phyloP scores from a whole-genome alignment of 2,329 filamentous ascomycete genomes.

The Monosporascus ibericus region DNA sequence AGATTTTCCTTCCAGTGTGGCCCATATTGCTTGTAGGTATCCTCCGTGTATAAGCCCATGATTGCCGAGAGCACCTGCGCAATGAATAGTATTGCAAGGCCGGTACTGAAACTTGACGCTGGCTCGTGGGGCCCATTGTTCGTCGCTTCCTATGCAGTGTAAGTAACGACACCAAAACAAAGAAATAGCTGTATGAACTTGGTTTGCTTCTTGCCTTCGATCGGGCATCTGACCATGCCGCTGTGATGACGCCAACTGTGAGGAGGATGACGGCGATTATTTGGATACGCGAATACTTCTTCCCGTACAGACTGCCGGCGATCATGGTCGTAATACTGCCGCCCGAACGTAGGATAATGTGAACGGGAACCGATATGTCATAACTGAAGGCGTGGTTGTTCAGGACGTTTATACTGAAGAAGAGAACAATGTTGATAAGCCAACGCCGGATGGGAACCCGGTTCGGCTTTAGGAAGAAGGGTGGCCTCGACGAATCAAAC shows the following conservation, averaged over 20 bases:
- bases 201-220: conserved; percentile 58
- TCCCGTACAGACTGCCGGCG: conserved; percentile 82
- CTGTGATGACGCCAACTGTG: conserved; percentile 78
- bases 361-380: conserved; percentile 90
- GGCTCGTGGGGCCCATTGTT: conserved; percentile 19
- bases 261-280: conserved; percentile 75
- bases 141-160: conserved; percentile 18
- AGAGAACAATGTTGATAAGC: conserved; percentile 82
- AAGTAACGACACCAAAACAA: conserved; percentile 8
- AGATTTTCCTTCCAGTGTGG: conserved; percentile 93
- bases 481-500: conserved; percentile 59
- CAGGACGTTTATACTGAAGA: conserved; percentile 88
- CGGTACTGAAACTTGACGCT: conserved; percentile 50
- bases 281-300: conserved; percentile 75
- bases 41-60: conserved; percentile 93
- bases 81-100: conserved; percentile 75
- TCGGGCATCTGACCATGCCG: conserved; percentile 83
- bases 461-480: conserved; percentile 69
- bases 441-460: conserved; percentile 79
- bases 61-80: conserved; percentile 87
- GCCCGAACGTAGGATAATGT: conserved; percentile 92
- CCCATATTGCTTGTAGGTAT: conserved; percentile 79
- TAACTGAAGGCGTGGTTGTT: conserved; percentile 99
- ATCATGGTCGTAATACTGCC: conserved; percentile 94
- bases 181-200: background rate